Base-by-base conservation (phyloP, 1,284 basidiomycete species). In the Trametes pubescens region DNA sequence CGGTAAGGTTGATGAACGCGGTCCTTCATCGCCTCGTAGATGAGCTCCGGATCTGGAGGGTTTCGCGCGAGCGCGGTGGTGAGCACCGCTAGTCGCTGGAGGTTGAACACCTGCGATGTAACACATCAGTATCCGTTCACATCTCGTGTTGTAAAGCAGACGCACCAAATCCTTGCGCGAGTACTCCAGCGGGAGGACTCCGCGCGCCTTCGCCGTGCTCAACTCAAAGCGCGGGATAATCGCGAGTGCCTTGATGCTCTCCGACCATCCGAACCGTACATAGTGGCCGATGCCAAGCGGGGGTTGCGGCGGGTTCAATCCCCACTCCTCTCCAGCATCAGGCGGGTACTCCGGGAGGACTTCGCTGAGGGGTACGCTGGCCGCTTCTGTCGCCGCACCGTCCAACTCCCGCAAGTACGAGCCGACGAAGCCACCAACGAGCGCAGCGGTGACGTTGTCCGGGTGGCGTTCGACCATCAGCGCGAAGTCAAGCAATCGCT, bases 1-100 rank as follows among this genome's bases (percentile, higher is more conserved):
- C 98, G 89, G 78, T 99, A 99, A 0, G 98, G 98, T 77, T 99
- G 98, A 77, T 99, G 98, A 14, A 99, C 87, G 53, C 93, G 89
- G 80, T 99, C 98, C 77, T 99, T 98, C 98, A 99, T 99, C 0
- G 97, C 98, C 78, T 99, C 96, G 79, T 97, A 99, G 69, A 99
- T 99, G 29, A 99, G 87, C 47, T 91, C 90, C 0, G 95, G 86
- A 76, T 99, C 95, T 0, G 96, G 96, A 1, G 98, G 97, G 14
- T 89, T 89, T 74, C 93, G 90, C 0, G 90, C 92, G 7, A 99
- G 86, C 0, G 98, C 96, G 0, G 96, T 98, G 0, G 98, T 99
- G 61, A 99, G 85, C n/a, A 99, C 98, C 0, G 98, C 98, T 14
- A 99, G 82, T 32, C 98, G 87, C 79, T 99, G 98, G 58, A 99